Conservation (phyloP, 352 stramenopile genomes). For the Globisporangium acanthophoron region DNA sequence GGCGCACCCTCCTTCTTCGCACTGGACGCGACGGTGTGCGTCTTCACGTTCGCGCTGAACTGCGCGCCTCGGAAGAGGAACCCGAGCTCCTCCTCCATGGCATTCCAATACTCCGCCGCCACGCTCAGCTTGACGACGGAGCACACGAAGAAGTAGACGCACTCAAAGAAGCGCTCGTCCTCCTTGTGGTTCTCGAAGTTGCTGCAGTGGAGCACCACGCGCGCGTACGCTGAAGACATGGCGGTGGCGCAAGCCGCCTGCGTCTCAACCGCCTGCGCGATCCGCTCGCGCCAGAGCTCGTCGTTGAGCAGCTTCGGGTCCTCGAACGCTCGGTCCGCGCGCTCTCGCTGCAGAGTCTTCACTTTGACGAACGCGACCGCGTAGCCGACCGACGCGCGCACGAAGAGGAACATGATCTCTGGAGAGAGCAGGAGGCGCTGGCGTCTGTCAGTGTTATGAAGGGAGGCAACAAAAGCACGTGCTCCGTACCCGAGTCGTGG, state of each 20-base stretch:
- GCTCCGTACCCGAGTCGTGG: slow-evolving; percentile 37
- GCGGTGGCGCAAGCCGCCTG: slow-evolving; percentile 24
- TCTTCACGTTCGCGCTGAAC: slow-evolving; percentile 59
- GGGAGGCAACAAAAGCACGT: background rate
- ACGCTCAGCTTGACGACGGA: slow-evolving; percentile 68
- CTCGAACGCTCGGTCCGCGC: slow-evolving; percentile 19
- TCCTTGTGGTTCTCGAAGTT: slow-evolving; percentile 83
- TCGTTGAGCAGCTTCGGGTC: slow-evolving; percentile 19
- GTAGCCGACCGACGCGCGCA: slow-evolving; percentile 60
- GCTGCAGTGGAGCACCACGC: slow-evolving; percentile 74
- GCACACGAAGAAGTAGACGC: slow-evolving; percentile 75
- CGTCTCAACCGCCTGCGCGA: slow-evolving; percentile 22
- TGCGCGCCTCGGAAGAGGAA: slow-evolving; percentile 73
- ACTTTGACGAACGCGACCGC: slow-evolving; percentile 54
- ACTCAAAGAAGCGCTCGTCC: slow-evolving; percentile 78
- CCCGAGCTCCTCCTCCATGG: slow-evolving; percentile 62
- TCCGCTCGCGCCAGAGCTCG: slow-evolving; percentile 19
- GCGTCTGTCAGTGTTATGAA: background rate
- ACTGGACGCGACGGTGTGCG: slow-evolving; percentile 19
- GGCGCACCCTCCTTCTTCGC: slow-evolving; percentile 9
- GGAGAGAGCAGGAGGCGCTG: background rate
- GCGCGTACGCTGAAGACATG: slow-evolving; percentile 54
- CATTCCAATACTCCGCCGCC: slow-evolving; percentile 39
- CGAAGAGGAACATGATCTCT: slow-evolving; percentile 76
- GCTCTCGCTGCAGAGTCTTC: slow-evolving; percentile 44